These are phyloP conservation scores for Fusarium domesticum DNA, from an alignment of 2,329 filamentous ascomycete genomes.

Conservation along the genomic window DNA sequence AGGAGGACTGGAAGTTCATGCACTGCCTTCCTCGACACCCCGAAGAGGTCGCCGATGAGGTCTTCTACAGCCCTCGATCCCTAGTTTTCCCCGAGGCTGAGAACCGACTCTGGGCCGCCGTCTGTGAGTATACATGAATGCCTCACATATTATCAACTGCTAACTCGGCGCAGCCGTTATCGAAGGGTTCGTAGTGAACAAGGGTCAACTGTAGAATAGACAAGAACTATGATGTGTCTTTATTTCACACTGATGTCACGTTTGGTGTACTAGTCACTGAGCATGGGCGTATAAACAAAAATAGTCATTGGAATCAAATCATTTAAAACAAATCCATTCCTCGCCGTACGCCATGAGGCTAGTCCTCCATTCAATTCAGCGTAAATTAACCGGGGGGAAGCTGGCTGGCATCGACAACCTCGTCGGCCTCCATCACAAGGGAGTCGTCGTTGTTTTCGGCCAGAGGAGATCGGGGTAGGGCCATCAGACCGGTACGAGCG, in stretches of 20 bases:
- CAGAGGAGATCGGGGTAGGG: slow-evolving; percentile 87
- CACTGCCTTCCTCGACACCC: slow-evolving; percentile 90
- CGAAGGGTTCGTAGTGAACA: slow-evolving; percentile 91
- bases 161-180: slow-evolving; percentile 57
- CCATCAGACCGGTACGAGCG: slow-evolving; percentile 93
- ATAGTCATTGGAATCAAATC: slow-evolving; percentile 29
- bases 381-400: slow-evolving; percentile 76
- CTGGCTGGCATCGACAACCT: slow-evolving; percentile 91
- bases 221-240: slow-evolving; percentile 8
- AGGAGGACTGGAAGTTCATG: slow-evolving; percentile 94
- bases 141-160: neutral
- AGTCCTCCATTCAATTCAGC: slow-evolving; percentile 11
- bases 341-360: slow-evolving; percentile 29
- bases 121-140: slow-evolving; percentile 53
- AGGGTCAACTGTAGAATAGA: slow-evolving; percentile 63
- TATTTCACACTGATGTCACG: slow-evolving; percentile 13
- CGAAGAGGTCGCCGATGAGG: slow-evolving; percentile 91
- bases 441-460: slow-evolving; percentile 68
- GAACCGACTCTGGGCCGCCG: slow-evolving; percentile 88
- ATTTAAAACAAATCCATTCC: slow-evolving; percentile 27
- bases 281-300: slow-evolving; percentile 27
- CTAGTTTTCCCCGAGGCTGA: slow-evolving; percentile 93
- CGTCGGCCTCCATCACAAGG: slow-evolving; percentile 79
- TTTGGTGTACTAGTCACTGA: too few species aligned
- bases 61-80: slow-evolving; percentile 84